Percentiles rank a stretch among this genome's conserved stretches.
These are phyloP conservation scores for Plantago lanceolata DNA, from an alignment of 305 asterid species.

Conservation along the genomic window DNA sequence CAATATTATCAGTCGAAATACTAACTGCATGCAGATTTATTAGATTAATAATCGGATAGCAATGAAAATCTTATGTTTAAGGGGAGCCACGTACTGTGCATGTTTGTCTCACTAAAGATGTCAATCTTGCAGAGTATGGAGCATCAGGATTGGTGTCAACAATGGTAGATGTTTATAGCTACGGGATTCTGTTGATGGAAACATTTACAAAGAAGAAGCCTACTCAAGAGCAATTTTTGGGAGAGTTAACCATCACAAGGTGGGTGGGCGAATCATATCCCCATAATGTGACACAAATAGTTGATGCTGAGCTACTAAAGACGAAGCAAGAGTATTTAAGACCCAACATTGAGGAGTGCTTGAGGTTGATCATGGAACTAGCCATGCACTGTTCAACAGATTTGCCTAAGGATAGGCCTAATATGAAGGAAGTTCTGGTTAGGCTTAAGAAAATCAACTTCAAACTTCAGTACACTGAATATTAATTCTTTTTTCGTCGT, in stretches of 20 bases:
- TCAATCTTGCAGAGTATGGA: conserved; percentile 28
- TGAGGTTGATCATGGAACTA: conserved; percentile 12
- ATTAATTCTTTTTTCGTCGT: no score
- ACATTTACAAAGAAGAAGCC: conserved; percentile 29
- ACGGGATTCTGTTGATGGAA: conserved; percentile 36
- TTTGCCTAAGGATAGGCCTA: conserved; percentile 16
- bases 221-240: conserved; percentile 25
- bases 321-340: not conserved
- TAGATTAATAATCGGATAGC: no score
- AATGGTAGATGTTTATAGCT: not conserved
- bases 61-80: no score
- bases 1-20: no score
- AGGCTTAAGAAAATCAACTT: conserved; percentile 21
- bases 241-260: conserved; percentile 18
- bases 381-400: conserved; percentile 24
- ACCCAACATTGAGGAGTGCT: not conserved
- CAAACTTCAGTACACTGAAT: conserved; percentile 4
- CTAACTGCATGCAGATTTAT: no score
- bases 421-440: conserved; percentile 15
- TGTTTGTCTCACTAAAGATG: not conserved
- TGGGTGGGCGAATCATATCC: conserved; percentile 8
- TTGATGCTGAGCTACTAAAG: conserved; percentile 3
- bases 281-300: not conserved
- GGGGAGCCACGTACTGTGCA: not conserved
- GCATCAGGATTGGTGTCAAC: conserved; percentile 23